Evolutionary conservation across 2,329 filamentous ascomycete species (phyloP).

Genomic region (Ciborinia camelliae): DNA sequence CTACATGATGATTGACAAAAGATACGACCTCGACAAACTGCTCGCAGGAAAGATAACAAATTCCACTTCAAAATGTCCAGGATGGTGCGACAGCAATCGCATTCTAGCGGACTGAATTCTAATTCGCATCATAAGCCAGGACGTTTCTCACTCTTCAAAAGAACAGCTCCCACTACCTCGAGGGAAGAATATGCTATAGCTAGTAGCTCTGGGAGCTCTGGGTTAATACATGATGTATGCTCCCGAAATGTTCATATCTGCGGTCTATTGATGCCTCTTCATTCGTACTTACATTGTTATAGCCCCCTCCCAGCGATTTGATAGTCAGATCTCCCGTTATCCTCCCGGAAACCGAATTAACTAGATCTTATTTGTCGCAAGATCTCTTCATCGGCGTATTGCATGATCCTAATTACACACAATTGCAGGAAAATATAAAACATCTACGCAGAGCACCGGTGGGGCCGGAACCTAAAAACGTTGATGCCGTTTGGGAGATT

Average conservation of each 20-base stretch:
- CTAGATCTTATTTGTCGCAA: slow-evolving; percentile 29
- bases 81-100: slow-evolving; percentile 10
- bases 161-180: background rate
- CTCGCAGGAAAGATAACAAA: background rate
- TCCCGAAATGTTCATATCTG: background rate
- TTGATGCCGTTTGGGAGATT: slow-evolving; percentile 46
- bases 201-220: background rate
- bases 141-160: slow-evolving; percentile 15
- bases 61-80: slow-evolving; percentile 12
- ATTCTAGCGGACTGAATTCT: background rate
- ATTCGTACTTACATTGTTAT: slow-evolving; percentile 13
- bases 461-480: slow-evolving; percentile 32
- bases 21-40: background rate
- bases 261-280: background rate
- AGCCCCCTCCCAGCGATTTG: slow-evolving; percentile 27
- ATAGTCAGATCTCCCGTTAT: slow-evolving; percentile 25
- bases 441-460: slow-evolving; percentile 27
- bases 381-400: slow-evolving; percentile 28
- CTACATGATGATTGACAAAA: slow-evolving; percentile 10
- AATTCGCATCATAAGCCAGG: slow-evolving; percentile 6
- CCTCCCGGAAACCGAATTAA: slow-evolving; percentile 27
- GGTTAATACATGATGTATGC: slow-evolving; percentile 2
- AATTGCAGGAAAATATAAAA: slow-evolving; percentile 34
- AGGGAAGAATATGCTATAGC: slow-evolving; percentile 1
- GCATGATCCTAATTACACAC: slow-evolving; percentile 33